phyloP scores from a whole-genome alignment of 768 basidiomycete genomes.

The Wakefieldia striispora region DNA sequence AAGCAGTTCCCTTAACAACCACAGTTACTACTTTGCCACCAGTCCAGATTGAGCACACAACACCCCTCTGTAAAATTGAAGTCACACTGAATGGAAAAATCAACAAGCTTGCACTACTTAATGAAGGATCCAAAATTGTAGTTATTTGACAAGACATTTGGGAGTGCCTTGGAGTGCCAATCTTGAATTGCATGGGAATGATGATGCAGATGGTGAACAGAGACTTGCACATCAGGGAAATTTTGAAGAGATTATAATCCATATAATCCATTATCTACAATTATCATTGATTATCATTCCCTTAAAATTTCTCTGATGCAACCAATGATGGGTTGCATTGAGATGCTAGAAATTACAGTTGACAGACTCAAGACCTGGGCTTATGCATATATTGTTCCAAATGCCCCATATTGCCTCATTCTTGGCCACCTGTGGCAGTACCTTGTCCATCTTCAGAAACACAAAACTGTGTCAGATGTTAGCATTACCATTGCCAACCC shows the following conservation, averaged over 20 bases:
- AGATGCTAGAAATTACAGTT: no score
- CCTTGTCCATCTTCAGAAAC: constrained; percentile 10
- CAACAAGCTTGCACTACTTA: neutral
- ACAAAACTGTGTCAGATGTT: neutral
- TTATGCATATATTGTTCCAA: no score
- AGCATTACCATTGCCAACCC: constrained; percentile 2
- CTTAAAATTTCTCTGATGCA: no score
- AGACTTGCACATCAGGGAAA: no score
- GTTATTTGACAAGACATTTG: constrained; percentile 19
- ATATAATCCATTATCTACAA: no score
- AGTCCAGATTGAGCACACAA: constrained; percentile 6
- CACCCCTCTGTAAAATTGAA: neutral
- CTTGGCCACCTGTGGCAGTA: constrained; percentile 22
- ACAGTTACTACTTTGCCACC: neutral
- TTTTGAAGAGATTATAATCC: no score
- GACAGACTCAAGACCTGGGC: no score
- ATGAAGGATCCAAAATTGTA: constrained; percentile 25
- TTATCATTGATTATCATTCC: no score
- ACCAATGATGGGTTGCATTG: no score
- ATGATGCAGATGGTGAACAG: constrained; percentile 25
- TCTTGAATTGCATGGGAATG: constrained; percentile 17
- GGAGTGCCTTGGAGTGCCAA: constrained; percentile 3
- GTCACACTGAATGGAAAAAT: neutral
- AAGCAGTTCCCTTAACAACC: neutral
- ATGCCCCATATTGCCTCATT: constrained; percentile 11